Evolutionary conservation across 192 early-diverging fungal species (phyloP).

Genomic region (Backusella morwellensis): DNA sequence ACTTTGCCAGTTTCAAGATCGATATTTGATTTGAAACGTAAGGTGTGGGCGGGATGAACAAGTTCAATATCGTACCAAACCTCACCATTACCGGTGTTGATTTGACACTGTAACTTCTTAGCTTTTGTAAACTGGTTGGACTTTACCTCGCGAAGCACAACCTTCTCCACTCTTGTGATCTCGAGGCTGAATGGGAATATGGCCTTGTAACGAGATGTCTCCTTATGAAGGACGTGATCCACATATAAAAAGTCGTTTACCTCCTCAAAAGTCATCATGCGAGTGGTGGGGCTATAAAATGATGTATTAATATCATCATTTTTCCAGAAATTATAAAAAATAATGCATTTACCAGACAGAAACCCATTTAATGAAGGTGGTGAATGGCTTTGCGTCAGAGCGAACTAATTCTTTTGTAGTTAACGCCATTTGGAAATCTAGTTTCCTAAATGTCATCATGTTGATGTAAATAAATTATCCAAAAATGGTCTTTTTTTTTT

Average conservation of each 20-base stretch:
- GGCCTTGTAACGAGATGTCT: conserved; percentile 14
- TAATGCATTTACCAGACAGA: conserved; percentile 23
- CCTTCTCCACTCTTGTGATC: conserved; percentile 18
- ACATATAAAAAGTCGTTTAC: conserved; percentile 28
- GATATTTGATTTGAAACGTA: conserved; percentile 21
- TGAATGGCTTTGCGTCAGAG: conserved; percentile 32
- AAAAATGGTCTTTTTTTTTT: not conserved
- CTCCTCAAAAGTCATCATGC: conserved; percentile 31
- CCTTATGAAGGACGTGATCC: conserved; percentile 15
- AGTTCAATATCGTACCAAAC: conserved; percentile 32
- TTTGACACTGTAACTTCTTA: not conserved
- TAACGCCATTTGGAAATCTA: conserved; percentile 31
- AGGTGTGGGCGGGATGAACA: not conserved
- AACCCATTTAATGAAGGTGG: conserved; percentile 34
- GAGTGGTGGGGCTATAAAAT: not conserved
- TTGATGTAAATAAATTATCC: not conserved
- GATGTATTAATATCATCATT: not conserved
- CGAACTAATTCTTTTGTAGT: conserved; percentile 13
- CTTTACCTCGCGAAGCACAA: not conserved
- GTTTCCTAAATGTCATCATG: conserved; percentile 14
- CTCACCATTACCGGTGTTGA: not conserved
- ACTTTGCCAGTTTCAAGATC: conserved; percentile 14
- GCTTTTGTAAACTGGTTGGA: not conserved
- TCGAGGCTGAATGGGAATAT: conserved; percentile 30
- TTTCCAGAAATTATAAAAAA: not conserved